phyloP scores from a whole-genome alignment of 2,329 filamentous ascomycete species.

The Diaporthe helianthi region DNA sequence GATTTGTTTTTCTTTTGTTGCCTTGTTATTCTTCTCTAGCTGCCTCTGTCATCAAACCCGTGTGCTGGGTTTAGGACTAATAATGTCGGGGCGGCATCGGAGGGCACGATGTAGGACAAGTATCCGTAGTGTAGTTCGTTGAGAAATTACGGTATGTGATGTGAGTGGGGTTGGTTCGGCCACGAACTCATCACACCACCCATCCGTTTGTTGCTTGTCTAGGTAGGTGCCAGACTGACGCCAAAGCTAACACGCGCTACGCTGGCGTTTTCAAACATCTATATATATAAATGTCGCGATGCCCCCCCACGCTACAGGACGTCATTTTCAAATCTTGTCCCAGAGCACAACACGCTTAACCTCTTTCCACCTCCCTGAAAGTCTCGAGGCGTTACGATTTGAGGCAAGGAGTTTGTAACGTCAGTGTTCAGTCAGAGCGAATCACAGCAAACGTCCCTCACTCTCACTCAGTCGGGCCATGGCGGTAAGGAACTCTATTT shows the following conservation, averaged over 20 bases:
- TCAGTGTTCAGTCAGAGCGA: background rate
- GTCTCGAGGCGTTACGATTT: background rate
- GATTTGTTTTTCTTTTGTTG: background rate
- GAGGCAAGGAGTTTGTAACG: background rate
- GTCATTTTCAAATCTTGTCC: background rate
- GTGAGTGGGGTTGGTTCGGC: constrained; percentile 2
- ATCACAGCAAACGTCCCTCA: background rate
- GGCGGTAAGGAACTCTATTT: constrained; percentile 25
- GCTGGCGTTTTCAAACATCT: background rate
- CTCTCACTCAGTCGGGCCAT: constrained; percentile 9
- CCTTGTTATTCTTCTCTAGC: background rate
- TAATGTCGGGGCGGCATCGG: background rate
- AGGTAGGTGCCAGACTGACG: too few species aligned
- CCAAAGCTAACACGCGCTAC: background rate
- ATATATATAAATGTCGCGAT: constrained; percentile 3
- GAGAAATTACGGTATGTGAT: background rate
- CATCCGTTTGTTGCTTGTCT: background rate
- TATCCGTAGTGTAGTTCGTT: constrained; percentile 8
- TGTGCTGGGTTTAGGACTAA: constrained; percentile 16
- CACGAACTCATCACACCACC: constrained; percentile 15
- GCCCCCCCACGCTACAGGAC: constrained; percentile 19
- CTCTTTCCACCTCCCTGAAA: background rate
- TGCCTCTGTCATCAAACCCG: background rate
- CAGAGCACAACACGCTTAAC: background rate
- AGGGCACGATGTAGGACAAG: background rate